Percentiles rank a stretch among this genome's conserved stretches.
These are phyloP conservation scores for Eutrema japonicum DNA, from an alignment of 345 rosid species.

Conservation along the genomic window DNA sequence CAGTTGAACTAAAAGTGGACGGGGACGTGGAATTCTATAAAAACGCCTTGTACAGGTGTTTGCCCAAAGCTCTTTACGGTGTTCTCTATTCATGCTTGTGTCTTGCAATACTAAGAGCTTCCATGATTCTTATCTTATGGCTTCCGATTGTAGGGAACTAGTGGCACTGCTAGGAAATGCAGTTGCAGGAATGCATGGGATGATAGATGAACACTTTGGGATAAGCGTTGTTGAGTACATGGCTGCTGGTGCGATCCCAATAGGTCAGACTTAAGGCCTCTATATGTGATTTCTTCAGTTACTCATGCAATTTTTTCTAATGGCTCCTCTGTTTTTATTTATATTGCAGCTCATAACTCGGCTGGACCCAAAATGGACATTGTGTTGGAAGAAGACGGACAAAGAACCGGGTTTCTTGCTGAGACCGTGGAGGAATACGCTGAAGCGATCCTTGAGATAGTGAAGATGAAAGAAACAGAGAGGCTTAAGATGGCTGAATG, in stretches of 20 bases:
- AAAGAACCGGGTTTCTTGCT: slow-evolving; percentile 86
- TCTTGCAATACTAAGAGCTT: slow-evolving; percentile 24
- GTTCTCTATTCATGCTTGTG: not conserved
- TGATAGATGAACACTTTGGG: slow-evolving; percentile 94
- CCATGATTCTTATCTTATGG: slow-evolving; percentile 13
- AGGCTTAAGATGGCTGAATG: slow-evolving; percentile 76
- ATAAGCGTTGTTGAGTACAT: slow-evolving; percentile 89
- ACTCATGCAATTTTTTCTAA: not conserved
- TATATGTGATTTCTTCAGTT: not conserved
- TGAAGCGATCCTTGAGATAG: slow-evolving; percentile 63
- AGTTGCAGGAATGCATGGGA: slow-evolving; percentile 76
- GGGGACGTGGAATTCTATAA: slow-evolving; percentile 72
- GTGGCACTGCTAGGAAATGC: slow-evolving; percentile 73
- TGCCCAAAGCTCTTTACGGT: slow-evolving; percentile 13
- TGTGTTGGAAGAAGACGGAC: slow-evolving; percentile 82
- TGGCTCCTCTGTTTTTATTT: slow-evolving; percentile 15
- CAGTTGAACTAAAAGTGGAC: slow-evolving; percentile 64
- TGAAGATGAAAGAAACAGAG: slow-evolving; percentile 64
- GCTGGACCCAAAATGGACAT: slow-evolving; percentile 98
- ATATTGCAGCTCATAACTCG: slow-evolving; percentile 77
- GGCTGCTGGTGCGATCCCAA: slow-evolving; percentile 96
- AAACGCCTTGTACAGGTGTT: slow-evolving; percentile 78
- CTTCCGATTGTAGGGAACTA: slow-evolving; percentile 64
- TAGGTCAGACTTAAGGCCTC: slow-evolving; percentile 52
- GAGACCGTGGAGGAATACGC: slow-evolving; percentile 71